phyloP scores from a whole-genome alignment of 805 yeast species.

The Starmerella floris region DNA sequence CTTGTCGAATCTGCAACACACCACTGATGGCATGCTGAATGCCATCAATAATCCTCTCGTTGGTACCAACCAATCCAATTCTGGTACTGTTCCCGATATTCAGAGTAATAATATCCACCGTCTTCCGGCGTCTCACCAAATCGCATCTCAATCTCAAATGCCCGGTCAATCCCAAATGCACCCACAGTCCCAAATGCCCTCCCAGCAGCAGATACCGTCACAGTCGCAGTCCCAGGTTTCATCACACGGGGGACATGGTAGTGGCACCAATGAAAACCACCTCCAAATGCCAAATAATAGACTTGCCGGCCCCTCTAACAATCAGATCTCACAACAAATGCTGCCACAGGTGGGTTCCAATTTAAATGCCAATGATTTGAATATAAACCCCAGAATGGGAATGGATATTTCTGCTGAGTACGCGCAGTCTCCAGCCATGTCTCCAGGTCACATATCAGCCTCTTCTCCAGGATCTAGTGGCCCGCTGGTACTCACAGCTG shows the following conservation, averaged over 20 bases:
- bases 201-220: background rate
- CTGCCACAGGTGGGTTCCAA: background rate
- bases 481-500: constrained; percentile 29
- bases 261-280: background rate
- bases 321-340: background rate
- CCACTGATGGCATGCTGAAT: background rate
- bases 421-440: background rate
- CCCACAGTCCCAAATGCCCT: background rate
- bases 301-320: background rate
- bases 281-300: background rate
- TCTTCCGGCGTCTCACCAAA: too few relatives aligned
- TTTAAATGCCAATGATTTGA: background rate
- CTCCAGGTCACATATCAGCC: background rate
- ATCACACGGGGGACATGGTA: background rate
- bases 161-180: background rate
- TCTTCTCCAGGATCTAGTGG: constrained; percentile 27
- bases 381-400: background rate
- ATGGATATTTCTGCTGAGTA: background rate
- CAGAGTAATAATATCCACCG: background rate
- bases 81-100: too few relatives aligned
- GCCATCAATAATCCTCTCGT: too few relatives aligned
- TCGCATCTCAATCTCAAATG: background rate
- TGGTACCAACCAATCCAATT: too few relatives aligned
- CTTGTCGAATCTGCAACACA: background rate
- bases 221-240: background rate